These are phyloP conservation scores for Solanum ossicruentum DNA, from an alignment of 257 asterid genomes.

Conservation along the genomic window DNA sequence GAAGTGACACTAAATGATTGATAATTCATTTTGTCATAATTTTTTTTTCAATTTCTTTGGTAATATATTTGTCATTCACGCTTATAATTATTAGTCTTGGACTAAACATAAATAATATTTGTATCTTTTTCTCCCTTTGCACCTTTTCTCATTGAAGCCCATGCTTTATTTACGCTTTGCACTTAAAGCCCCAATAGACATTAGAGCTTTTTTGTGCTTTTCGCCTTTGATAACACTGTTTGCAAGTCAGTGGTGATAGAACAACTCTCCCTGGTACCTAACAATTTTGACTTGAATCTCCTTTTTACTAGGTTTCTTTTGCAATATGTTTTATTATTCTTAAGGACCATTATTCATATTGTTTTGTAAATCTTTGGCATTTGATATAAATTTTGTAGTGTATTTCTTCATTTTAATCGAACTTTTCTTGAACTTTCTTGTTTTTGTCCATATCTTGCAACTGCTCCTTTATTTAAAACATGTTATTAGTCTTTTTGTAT, in stretches of 20 bases:
- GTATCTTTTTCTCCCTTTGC: too few relatives aligned
- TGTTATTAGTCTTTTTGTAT: not conserved
- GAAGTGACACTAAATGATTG: too few relatives aligned
- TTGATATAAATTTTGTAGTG: not conserved
- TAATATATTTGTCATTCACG: too few relatives aligned
- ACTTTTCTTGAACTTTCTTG: not conserved
- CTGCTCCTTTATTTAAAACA: not conserved
- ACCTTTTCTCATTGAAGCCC: too few relatives aligned
- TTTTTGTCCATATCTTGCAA: not conserved
- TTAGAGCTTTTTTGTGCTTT: too few relatives aligned
- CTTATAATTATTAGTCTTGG: too few relatives aligned
- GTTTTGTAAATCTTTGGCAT: not conserved
- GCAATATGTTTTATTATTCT: not conserved
- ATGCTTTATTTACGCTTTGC: too few relatives aligned
- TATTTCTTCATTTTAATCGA: not conserved
- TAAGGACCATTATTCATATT: not conserved
- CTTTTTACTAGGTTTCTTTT: not conserved
- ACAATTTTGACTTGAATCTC: not conserved
- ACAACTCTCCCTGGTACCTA: not conserved
- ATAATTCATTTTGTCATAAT: too few relatives aligned
- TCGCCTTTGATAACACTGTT: not conserved
- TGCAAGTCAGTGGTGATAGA: not conserved
- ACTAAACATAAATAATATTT: too few relatives aligned
- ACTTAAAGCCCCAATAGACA: too few relatives aligned
- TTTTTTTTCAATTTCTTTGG: too few relatives aligned